Base-by-base conservation (phyloP, 768 basidiomycete species). In the Thelephora aurantiotincta region DNA sequence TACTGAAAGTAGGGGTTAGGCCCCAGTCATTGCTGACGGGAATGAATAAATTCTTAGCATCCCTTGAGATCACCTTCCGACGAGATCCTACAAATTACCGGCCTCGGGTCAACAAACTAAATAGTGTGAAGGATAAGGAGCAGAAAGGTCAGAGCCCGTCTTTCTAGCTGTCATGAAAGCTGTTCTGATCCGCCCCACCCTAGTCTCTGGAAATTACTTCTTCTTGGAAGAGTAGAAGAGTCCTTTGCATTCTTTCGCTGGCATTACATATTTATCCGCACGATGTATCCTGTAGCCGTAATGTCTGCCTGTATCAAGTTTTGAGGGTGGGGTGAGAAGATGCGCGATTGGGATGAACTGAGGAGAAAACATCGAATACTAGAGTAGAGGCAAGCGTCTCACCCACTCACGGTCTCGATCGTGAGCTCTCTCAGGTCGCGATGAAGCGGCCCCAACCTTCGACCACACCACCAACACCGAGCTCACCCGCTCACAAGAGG, bases 11-110 rank as follows among this genome's bases (percentile, higher is more conserved):
- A 7, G 19, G 26, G 46, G 18, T 44, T 57, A 93, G 90, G 51
- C 94, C 96, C 3, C 91, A 98, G 65, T 89, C 90, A 5, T 72
- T 99, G 19, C 71, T 98, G 48, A 82, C 90, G 11, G 96, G 96
- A 23, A 97, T 99, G 93, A 98, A 99, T 71, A 82, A 82, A 56
- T 99, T 99, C 78, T 68, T 99, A 49, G 85, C 87, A 1, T 90
- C 86, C 11, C 72, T 99, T 12, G 91, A 98, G 65, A 94, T 98
- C 63, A 98, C 96, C 1, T 98, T 98, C 81, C 75, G 96, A 51
- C 82, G 96, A 56, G 96, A 99, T 65, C 96, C 94, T 11, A 94
- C 91, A 50, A 90, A 91, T 68, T 91, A 77, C 72, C 74, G 88
- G 36, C 88, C 88, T 34, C 78, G 88, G 36, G 88, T 91, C 22